Base-by-base conservation (phyloP, 2,329 filamentous ascomycete species). In the Neurospora sp. region DNA sequence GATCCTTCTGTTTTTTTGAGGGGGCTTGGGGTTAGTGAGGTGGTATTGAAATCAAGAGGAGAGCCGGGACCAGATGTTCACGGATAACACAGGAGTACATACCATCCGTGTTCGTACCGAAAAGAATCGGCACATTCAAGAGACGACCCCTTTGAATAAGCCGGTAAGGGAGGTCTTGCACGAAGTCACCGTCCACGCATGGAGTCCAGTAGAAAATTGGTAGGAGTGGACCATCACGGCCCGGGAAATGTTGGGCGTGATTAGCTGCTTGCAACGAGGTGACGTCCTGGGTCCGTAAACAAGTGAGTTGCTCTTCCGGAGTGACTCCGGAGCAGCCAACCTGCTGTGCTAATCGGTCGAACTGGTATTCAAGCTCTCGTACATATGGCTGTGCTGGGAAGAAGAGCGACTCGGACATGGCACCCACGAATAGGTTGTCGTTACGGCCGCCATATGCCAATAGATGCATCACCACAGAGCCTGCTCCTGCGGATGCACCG, bases 401-500 rank as follows among this genome's bases (percentile, higher is more conserved):
- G 76, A 86, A 87, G 6, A 82, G 76, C 12, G 83, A 84, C 74
- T 86, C 81, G 28, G 80, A 76, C 19, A 85, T 81, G 69, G 77
- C 83, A 5, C 81, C 84, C 0, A 78, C 77, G 72, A 86, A 86
- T 33, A 86, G 80, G 23, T 73, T 72, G 41, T 84, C 81, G 70
- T 84, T 76, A 28, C 80, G 80, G 11, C 82, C 83, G 33, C 80
- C 80, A 70, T 83, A 82, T 1, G 84, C 83, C 0, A 81, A 77
- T 2, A 88, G 76, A 71, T 87, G 86, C 71, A 83, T 79, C 3
- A 83, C 82, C 0, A 89, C 86, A 12, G 86, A 87, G 2, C 85
- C 87, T 3, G 82, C 88, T 6, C 88, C 88, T 1, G 88, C 86
- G 2, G 86, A 89, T n/a, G 83, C 83, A 2, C 88, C 87, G 71